phyloP scores from a whole-genome alignment of 192 early-diverging fungal species.

The Piromyces finnis region DNA sequence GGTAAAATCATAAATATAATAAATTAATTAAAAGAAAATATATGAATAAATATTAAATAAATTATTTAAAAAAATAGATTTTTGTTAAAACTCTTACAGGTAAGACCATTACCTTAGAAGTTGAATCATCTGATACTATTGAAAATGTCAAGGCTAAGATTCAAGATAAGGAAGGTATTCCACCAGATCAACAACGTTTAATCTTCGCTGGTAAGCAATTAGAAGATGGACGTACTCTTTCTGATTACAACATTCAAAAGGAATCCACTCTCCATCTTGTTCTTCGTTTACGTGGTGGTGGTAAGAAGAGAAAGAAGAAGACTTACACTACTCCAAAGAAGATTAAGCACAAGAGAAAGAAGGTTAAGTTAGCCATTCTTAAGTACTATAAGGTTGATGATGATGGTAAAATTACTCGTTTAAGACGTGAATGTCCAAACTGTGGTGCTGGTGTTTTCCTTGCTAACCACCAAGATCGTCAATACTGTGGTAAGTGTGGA shows the following conservation, averaged over 20 bases:
- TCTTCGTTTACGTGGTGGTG: constrained; percentile 62
- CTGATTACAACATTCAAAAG: constrained; percentile 44
- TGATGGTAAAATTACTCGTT: constrained; percentile 92
- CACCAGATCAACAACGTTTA: too few relatives aligned
- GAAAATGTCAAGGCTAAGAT: too few relatives aligned
- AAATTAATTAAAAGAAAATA: too few relatives aligned
- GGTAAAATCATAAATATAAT: too few relatives aligned
- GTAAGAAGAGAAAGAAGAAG: constrained; percentile 99
- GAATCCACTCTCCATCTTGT: constrained; percentile 55
- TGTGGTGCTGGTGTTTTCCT: constrained; percentile 99
- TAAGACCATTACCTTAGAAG: constrained; percentile 37
- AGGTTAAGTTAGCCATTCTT: constrained; percentile 96
- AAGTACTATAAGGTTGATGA: constrained; percentile 99
- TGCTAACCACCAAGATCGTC: constrained; percentile 94
- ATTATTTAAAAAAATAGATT: constrained; percentile 9
- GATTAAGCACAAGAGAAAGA: constrained; percentile 97
- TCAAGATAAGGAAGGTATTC: too few relatives aligned
- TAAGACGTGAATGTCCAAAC: constrained; percentile 95
- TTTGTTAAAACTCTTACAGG: constrained; percentile 46
- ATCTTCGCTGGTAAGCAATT: too few relatives aligned
- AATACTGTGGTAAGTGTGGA: constrained; percentile 95
- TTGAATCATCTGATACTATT: constrained; percentile 17
- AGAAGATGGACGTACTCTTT: too few relatives aligned
- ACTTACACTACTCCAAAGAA: constrained; percentile 99
- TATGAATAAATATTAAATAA: too few relatives aligned